Base-by-base conservation (phyloP, 495 filamentous ascomycete species). In the Neurospora intermedia region DNA sequence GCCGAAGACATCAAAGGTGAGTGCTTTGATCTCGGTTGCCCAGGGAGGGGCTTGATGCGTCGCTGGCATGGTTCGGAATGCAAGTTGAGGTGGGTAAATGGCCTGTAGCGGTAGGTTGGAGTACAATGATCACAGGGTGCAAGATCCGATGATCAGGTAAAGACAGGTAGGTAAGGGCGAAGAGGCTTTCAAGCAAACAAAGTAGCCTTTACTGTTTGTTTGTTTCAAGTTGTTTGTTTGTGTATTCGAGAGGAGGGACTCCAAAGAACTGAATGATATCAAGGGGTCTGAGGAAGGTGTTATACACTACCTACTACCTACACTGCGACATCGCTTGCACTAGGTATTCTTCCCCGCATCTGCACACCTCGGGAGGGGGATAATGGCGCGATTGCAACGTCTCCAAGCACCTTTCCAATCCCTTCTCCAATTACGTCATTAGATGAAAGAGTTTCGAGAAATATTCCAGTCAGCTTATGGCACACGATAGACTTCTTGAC, bases 1-100 rank as follows among this genome's bases (percentile, higher is more conserved):
- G 74, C 93, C 93, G 82, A 95, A 95, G 76, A 91, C 84, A 77
- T 87, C 86, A 73, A 88, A 88, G 35, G 83, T 84, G n/a, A 88
- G 76, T 18, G 82, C 86, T 73, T 86, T 85, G 72, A 85, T 70
- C 20, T 71, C 69, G 27, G 42, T 20, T 23, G 70, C 18, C 39
- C 69, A 46, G 31, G 70, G 70, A 43, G 48, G 48, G 38, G n/a
- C 27, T 15, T 41, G 70, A 18, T 35, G 54, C 35, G 23, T 35
- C 35, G 54, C 54, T 6, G 54, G 31, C 54, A 66, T 66, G 48
- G 13, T 66, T 66, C 15, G 27, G 54, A 59, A 2, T 15, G 54
- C 16, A 9, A 66, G 27, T 9, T 6, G 48, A 59, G 48, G 48
- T 27, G 23, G 48, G 20, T 59, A 59, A 59, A 27, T 66, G 54